Base-by-base conservation (phyloP, 1,284 basidiomycete species). In the Marasmius fiardii region DNA sequence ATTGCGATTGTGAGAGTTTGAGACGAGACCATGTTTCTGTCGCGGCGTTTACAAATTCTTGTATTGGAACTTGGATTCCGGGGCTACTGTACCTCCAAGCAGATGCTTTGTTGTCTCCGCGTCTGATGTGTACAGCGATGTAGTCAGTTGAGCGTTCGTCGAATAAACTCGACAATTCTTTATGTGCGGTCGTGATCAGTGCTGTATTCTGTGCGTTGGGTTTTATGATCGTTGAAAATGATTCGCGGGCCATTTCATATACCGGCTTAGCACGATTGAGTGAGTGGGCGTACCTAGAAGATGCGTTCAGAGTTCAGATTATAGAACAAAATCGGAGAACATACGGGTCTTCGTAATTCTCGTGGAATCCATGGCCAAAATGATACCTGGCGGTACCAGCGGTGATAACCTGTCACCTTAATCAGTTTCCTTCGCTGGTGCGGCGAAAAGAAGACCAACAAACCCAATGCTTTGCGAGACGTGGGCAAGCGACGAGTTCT, bases 401-500 rank as follows among this genome's bases (percentile, higher is more conserved):
- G 60, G 78, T 86, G 47, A 88, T 66, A 37, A 87, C 74, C 85
- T 86, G 58, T 37, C 55, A 23, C n/a, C 47, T 4, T 10, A 16
- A 5, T 54, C 18, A 54, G 26, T 8, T 45, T 28, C 7, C 4
- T 5, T 45, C 6, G 12, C 7, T 14, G 23, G 5, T 4, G 16
- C n/a, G 43, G 33, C 10, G 47, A 24, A 50, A 24, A 16, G n/a
- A 43, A 48, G 33, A 53, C 51, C 24, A 45, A 24, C 55, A 24
- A 70, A 86, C 84, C 85, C 85, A 87, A 62, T 87, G 85, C 64
- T 84, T 82, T 48, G 83, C 82, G 20, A 75, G 72, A 52, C 86
- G 74, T 20, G 86, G 86, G 65, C 86, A 89, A 33, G 85, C 83
- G n/a, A 87, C 85, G n/a, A 86, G 72, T 65, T 88, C 86, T 86